A percentile compares a stretch with the other conserved stretches of the same genome.
These are phyloP conservation scores for Zizania palustris DNA, from an alignment of 202 grass and related monocot genomes.

Conservation along the genomic window DNA sequence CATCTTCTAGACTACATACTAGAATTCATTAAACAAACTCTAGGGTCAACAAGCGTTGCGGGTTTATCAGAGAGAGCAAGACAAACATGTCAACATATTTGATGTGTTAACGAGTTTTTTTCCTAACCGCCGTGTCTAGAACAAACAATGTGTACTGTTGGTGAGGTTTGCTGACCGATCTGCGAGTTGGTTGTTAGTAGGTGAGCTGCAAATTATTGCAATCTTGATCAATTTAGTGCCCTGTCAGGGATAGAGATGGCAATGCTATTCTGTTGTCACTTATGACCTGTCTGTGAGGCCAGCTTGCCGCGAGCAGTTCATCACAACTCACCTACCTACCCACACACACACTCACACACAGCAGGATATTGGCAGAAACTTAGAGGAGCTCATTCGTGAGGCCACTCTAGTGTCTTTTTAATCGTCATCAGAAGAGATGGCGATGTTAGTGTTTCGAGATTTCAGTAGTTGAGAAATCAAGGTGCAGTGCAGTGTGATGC, in stretches of 20 bases:
- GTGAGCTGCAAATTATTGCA: not conserved
- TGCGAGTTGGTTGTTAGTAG: constrained; percentile 25
- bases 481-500: no score
- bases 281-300: not conserved
- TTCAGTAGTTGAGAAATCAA: no score
- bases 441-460: no score
- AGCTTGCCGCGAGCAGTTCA: not conserved
- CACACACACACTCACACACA: no score
- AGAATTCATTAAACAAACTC: not conserved
- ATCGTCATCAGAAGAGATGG: no score
- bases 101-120: no score
- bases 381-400: no score
- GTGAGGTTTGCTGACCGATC: not conserved
- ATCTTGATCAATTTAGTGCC: not conserved
- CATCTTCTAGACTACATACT: not conserved
- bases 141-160: not conserved
- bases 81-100: not conserved
- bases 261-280: constrained; percentile 1
- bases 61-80: not conserved
- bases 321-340: not conserved
- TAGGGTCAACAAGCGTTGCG: not conserved
- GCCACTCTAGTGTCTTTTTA: no score
- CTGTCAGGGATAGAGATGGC: not conserved
- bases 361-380: no score
- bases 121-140: no score